Base-by-base conservation (phyloP, 176 grass and related monocot species). In the Alopecurus myosuroides region DNA sequence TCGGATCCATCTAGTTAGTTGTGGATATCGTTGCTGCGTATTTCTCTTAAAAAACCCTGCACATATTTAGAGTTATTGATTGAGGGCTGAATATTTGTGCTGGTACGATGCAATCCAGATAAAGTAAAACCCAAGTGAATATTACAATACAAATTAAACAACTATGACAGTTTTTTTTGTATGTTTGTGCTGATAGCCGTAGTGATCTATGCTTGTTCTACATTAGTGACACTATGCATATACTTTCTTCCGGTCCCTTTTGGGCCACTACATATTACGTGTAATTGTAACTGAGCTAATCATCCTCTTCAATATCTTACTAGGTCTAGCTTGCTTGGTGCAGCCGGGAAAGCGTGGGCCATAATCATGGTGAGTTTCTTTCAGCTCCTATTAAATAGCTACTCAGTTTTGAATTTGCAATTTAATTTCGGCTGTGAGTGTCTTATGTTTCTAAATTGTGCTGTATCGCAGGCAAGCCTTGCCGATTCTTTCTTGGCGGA, bases 401-500 rank as follows among this genome's bases (percentile, higher is more conserved):
- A 25, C 3, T 62, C 64, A 70, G 25, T 39, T 46, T 55, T 58
- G 3, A 48, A 35, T 39, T 77, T 50, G 6, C 40, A 14, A 23
- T 5, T 45, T 88, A 7, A 77, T 5, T 70, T 64, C 17, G 71
- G 70, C 11, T 11, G 35, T 63, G 35, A 29, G n/a, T 29, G 25
- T 77, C 23, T 39, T 9, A 8, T 49, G 56, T 23, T 48, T 26
- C 25, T 70, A 51, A 53, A 61, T 36, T 19, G 13, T 84, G 9
- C n/a, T 26, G 15, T 74, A 79, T 73, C 37, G 35, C 88, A 98
- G 92, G 95, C 95, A 48, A 98, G 85, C 81, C 86, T 98, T 87
- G 93, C 92, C 57, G 95, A 95, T 95, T 98, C 95, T 62, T 98
- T 98, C 85, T 83, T 98, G 56, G 95, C 95, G 0, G 92, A 97